phyloP scores from a whole-genome alignment of 306 rosid species.

The Gastrolobium bilobum region DNA sequence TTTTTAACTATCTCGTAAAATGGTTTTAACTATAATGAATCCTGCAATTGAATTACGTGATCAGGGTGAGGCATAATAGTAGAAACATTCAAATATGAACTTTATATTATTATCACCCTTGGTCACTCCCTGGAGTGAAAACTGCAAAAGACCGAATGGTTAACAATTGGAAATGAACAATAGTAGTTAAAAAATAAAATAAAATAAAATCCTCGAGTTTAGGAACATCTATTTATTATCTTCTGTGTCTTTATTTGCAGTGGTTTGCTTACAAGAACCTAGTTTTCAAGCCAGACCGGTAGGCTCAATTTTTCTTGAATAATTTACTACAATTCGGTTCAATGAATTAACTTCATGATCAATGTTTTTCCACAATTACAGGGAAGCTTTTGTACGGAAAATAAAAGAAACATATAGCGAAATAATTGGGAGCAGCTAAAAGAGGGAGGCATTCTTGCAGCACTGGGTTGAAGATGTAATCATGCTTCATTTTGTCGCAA shows the following conservation, averaged over 20 bases:
- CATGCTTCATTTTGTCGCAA: constrained; percentile 48
- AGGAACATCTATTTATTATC: constrained; percentile 16
- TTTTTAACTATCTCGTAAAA: background rate
- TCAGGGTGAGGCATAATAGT: no score
- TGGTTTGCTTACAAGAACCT: constrained; percentile 92
- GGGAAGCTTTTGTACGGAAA: constrained; percentile 76
- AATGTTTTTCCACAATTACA: constrained; percentile 50
- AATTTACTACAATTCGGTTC: background rate
- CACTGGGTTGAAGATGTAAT: constrained; percentile 51
- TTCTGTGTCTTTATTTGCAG: constrained; percentile 56
- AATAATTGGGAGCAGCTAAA: constrained; percentile 79
- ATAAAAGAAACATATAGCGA: constrained; percentile 69
- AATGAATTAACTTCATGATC: background rate
- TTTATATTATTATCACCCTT: no score
- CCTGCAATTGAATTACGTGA: background rate
- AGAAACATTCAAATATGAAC: no score
- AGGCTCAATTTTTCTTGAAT: constrained; percentile 10
- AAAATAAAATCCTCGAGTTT: background rate
- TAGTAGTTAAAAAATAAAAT: background rate
- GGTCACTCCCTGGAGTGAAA: no score
- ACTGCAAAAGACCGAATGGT: no score
- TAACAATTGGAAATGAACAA: no score
- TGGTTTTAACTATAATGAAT: no score
- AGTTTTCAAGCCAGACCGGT: constrained; percentile 83
- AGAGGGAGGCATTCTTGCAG: constrained; percentile 53